Conservation (phyloP, 2,329 filamentous ascomycete species). For the Exophiala dermatitidis region DNA sequence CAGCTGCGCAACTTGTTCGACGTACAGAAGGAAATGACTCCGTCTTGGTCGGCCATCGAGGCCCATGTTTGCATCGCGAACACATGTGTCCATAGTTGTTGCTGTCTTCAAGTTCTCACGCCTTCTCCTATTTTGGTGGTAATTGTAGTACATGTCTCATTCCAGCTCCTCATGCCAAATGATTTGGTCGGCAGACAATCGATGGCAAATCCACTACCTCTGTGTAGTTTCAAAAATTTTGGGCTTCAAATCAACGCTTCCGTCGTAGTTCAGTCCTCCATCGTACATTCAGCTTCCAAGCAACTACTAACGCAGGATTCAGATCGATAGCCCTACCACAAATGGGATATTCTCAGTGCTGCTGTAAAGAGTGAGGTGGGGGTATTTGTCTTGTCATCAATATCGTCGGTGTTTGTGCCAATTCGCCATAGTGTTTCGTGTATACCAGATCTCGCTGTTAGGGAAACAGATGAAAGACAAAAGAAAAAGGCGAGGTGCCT, state of each 20-base stretch:
- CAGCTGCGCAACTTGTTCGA: too few species aligned
- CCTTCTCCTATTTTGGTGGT: neutral
- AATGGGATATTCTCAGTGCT: conserved; percentile 1
- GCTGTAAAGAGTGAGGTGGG: conserved; percentile 14
- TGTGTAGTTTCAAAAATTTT: conserved; percentile 5
- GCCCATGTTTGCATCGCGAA: too few species aligned
- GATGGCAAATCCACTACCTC: neutral
- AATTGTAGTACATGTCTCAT: conserved; percentile 2
- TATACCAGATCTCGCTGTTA: neutral
- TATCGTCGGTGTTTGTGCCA: conserved; percentile 6
- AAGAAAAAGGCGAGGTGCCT: conserved; percentile 11
- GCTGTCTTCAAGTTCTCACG: neutral
- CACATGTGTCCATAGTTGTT: neutral
- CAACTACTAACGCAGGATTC: neutral
- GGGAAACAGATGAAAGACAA: conserved; percentile 6
- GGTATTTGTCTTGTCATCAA: conserved; percentile 17
- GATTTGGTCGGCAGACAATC: neutral
- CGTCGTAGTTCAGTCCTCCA: conserved; percentile 10
- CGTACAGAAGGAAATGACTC: too few species aligned
- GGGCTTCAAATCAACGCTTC: conserved; percentile 3
- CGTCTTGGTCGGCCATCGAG: too few species aligned
- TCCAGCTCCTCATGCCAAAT: conserved; percentile 5
- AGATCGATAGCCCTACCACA: conserved; percentile 1
- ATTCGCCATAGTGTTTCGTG: neutral
- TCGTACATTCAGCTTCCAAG: conserved; percentile 7